Conservation (phyloP, 1,284 basidiomycete species). For the Leccinum fallax region DNA sequence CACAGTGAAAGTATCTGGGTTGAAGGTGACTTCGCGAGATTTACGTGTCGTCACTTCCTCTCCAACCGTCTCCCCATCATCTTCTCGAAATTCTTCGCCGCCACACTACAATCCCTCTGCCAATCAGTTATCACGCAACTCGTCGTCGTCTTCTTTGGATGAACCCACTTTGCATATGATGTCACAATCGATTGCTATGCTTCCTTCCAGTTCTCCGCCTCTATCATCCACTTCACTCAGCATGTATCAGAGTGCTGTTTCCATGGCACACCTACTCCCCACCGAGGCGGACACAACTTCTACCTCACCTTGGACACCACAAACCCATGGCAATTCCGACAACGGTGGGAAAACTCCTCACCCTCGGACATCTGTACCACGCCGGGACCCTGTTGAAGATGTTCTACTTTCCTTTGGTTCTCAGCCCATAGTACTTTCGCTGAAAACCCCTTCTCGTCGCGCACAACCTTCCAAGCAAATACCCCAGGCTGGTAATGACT, state of each 20-base stretch:
- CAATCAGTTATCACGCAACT: slow-evolving; percentile 42
- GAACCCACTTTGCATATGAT: slow-evolving; percentile 67
- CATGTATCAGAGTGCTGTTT: slow-evolving; percentile 77
- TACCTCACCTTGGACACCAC: background rate
- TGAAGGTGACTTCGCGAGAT: slow-evolving; percentile 48
- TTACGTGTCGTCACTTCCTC: slow-evolving; percentile 35
- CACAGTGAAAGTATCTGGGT: slow-evolving; percentile 52
- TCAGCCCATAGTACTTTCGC: slow-evolving; percentile 55
- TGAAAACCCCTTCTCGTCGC: slow-evolving; percentile 47
- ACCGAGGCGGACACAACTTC: slow-evolving; percentile 1
- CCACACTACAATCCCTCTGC: slow-evolving; percentile 36
- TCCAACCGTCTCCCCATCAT: slow-evolving; percentile 12
- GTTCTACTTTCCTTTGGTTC: slow-evolving; percentile 57
- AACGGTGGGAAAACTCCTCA: slow-evolving; percentile 1
- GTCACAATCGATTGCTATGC: slow-evolving; percentile 71
- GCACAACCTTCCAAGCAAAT: slow-evolving; percentile 10
- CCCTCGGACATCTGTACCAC: slow-evolving; percentile 14
- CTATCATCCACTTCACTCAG: slow-evolving; percentile 52
- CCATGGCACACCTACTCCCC: slow-evolving; percentile 36
- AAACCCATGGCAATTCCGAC: background rate
- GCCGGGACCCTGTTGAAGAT: slow-evolving; percentile 38
- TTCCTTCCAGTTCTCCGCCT: slow-evolving; percentile 51
- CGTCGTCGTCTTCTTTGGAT: slow-evolving; percentile 54
- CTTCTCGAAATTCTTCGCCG: slow-evolving; percentile 12
- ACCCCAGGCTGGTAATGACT: background rate